phyloP scores from a whole-genome alignment of 2,329 filamentous ascomycete genomes.

The Didymella exigua region DNA sequence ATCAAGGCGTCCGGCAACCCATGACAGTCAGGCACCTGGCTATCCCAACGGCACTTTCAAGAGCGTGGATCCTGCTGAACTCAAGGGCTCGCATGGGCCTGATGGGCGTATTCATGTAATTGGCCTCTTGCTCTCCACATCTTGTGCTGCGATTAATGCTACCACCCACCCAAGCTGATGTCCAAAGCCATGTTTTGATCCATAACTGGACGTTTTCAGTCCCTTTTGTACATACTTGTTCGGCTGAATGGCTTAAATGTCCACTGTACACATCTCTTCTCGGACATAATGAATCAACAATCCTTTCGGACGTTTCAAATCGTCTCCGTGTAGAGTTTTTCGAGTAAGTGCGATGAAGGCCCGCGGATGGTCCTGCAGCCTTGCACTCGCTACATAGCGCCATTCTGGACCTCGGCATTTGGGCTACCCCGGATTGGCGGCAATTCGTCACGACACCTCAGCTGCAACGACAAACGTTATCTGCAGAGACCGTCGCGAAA shows the following conservation, averaged over 20 bases:
- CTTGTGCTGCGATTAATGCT: conserved; percentile 49
- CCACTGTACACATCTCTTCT: neutral
- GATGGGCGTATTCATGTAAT: conserved; percentile 51
- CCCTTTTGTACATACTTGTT: neutral
- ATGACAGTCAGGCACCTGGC: conserved; percentile 51
- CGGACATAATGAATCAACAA: no score
- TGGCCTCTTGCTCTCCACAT: conserved; percentile 50
- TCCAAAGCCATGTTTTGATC: no score
- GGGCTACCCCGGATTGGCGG: conserved; percentile 28
- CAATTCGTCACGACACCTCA: conserved; percentile 30
- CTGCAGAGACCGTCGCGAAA: neutral
- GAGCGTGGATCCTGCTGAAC: conserved; percentile 42
- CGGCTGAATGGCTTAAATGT: neutral
- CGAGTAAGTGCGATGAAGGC: neutral
- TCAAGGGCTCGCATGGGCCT: conserved; percentile 47
- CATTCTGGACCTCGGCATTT: conserved; percentile 29
- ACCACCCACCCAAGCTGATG: conserved; percentile 44
- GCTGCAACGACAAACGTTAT: neutral
- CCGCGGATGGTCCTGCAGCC: neutral
- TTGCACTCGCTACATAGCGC: neutral
- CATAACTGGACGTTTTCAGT: no score
- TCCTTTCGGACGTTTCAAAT: no score
- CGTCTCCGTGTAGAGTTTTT: no score
- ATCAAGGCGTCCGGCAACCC: conserved; percentile 49
- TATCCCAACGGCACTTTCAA: conserved; percentile 48